Base-by-base conservation (phyloP, 257 asterid genomes). In the Penstemon eatonii region DNA sequence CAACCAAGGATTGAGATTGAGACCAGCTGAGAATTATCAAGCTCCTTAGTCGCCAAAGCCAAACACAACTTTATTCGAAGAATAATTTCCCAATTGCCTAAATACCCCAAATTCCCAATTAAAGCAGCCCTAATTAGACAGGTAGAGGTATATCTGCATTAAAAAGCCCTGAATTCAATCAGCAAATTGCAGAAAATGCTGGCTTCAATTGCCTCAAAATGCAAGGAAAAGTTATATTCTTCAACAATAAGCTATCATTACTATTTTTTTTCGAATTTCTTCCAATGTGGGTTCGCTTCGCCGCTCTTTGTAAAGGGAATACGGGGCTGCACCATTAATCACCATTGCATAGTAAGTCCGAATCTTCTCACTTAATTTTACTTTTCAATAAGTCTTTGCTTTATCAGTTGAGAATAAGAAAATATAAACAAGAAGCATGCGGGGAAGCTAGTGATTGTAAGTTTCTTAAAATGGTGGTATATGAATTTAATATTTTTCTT, bases 261-360 rank as follows among this genome's bases (percentile, higher is more conserved):
- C 46, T 46, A 6, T 11, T 25, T 19, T 19, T 13, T 46, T 63
- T 63, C 7, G 33, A 62, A 7, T 44, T 62, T 44, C 25, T 47
- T 11, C 3, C 36, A 40, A 5, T 18, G 39, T 8, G 43, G 12
- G 40, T 62, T 44, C 41, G 19, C 7, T 62, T 44, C 39, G 8
- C 68, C 43, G 10, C 45, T 60, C 3, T 43, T 3, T 44, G 41
- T 62, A 8, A 62, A 43, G 8, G 15, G 7, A 63, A 18, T 10
- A 18, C 56, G 19, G 6, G 7, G 41, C 19, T 45, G 44, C 67
- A 43, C 42, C 56, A 44, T 11, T 25, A 7, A 18, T 45, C 45
- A 43, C 43, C 67, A 45, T 63, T 50, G 55, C 52, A 33, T 5
- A 5, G 68, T 63, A 63, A 63, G 68, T 63, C 46, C 46, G 45